Conservation (phyloP, 495 filamentous ascomycete species). For the Arthonia radiata region DNA sequence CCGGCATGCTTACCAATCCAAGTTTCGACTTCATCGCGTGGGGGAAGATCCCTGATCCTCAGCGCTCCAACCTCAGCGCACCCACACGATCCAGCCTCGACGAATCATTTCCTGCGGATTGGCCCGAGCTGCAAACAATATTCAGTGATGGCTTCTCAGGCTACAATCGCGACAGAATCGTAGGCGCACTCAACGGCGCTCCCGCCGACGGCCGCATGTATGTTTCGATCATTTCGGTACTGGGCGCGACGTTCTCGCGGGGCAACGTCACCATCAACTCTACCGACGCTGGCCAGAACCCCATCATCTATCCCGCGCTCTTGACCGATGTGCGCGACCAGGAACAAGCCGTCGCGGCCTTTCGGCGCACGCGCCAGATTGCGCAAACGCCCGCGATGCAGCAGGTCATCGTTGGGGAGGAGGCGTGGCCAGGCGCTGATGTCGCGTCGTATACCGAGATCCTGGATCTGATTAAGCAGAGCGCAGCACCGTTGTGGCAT, state of each 20-base stretch:
- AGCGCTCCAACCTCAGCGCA: slow-evolving; percentile 2
- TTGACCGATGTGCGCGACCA: not conserved
- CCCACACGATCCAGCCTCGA: slow-evolving; percentile 11
- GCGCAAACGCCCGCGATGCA: not conserved
- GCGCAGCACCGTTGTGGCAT: too few relatives aligned
- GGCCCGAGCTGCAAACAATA: slow-evolving; percentile 32
- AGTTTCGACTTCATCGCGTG: slow-evolving; percentile 21
- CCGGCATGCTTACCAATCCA: slow-evolving; percentile 14
- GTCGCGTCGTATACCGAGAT: too few relatives aligned
- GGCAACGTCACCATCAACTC: not conserved
- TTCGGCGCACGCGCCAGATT: not conserved
- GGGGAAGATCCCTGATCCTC: slow-evolving; percentile 26
- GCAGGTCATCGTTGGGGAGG: not conserved
- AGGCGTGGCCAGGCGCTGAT: not conserved
- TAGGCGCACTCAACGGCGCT: slow-evolving; percentile 10
- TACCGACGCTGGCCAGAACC: not conserved
- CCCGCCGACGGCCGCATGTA: slow-evolving; percentile 19
- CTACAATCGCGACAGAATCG: too few relatives aligned
- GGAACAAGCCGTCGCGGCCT: not conserved
- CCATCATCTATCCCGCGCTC: not conserved
- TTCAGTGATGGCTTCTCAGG: slow-evolving; percentile 7
- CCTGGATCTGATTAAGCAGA: too few relatives aligned
- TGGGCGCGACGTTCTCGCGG: slow-evolving; percentile 12
- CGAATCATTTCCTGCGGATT: slow-evolving; percentile 24
- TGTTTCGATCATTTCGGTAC: slow-evolving; percentile 15